Base-by-base conservation (phyloP, 2,329 filamentous ascomycete species). In the Colletotrichum limetticola region DNA sequence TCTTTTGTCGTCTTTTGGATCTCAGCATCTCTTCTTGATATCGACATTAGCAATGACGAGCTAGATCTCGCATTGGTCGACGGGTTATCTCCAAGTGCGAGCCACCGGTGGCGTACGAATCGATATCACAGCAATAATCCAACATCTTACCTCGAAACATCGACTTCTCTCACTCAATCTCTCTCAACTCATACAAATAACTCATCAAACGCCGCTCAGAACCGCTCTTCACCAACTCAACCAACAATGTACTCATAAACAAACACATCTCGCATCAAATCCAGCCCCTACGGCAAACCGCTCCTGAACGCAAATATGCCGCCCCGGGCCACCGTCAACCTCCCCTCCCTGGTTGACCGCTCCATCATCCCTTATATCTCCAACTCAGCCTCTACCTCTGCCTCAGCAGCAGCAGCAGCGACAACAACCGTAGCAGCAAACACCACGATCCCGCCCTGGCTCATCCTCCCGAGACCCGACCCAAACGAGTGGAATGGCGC, bases 401-500 rank as follows among this genome's bases (percentile, higher is more conserved):
- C 66, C 32, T 53, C 60, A 0, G 66, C 66, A 2, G 24, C 35
- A 42, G 35, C 35, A 24, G 46, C 66, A 28, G 37, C 70, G 14
- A 32, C 49, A 16, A 65, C 60, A 19, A 42, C 35, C 14, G 1
- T 6, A 42, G 35, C 35, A 46, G 42, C 42, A 46, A 63, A 61
- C 60, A 30, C 35, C 11, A 65, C 60, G 5, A 52, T 60, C n/a
- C 66, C 60, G 8, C 26, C 66, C 46, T 66, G 63, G 58, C 60
- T 72, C 24, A 9, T 56, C 52, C 52, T 19, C 26, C 22, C 52
- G 26, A 12, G 22, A 14, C 61, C 71, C 8, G 60, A 68, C 28
- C 66, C 68, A 7, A 67, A 72, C 65, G 75, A 75, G 28, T 75
- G 67, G 61, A 73, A 59, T 9, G 72, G 75, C 26, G 53, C 49